Percentiles rank a stretch among this genome's conserved stretches.
phyloP scores from a whole-genome alignment of 1,284 basidiomycete species.

The Gymnopus androsaceus region DNA sequence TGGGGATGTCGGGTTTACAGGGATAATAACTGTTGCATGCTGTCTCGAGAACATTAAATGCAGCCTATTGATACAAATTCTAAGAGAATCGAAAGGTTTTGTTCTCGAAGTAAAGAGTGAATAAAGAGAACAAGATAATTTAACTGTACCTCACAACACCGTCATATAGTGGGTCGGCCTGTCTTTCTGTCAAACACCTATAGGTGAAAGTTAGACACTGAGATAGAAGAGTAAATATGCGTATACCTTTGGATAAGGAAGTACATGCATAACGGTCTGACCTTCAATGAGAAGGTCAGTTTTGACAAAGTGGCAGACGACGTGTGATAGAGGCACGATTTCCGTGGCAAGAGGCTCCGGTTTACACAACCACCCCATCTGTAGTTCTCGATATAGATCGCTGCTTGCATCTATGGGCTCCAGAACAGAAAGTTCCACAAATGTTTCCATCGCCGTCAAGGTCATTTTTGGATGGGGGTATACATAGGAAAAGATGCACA shows the following conservation, averaged over 20 bases:
- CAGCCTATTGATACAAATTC: no score
- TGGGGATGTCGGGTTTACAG: no score
- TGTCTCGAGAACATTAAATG: no score
- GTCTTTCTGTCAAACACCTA: no score
- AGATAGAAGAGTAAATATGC: not conserved
- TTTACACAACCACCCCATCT: conserved; percentile 2
- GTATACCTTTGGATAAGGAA: not conserved
- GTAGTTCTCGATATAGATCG: not conserved
- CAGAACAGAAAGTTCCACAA: not conserved
- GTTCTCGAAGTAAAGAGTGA: no score
- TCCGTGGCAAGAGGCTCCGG: no score
- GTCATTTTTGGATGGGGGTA: not conserved
- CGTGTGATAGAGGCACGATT: not conserved
- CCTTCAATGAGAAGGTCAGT: not conserved
- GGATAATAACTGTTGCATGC: no score
- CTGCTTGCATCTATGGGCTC: not conserved
- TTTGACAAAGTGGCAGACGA: not conserved
- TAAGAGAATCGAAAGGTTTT: no score
- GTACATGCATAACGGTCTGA: not conserved
- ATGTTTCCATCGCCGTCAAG: not conserved
- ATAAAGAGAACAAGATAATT: no score
- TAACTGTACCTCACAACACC: no score
- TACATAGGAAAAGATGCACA: not conserved
- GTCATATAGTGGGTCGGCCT: no score
- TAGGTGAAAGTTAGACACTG: no score